Conservation (phyloP, 108 stramenopile genomes). For the Skeletonema menzelii region DNA sequence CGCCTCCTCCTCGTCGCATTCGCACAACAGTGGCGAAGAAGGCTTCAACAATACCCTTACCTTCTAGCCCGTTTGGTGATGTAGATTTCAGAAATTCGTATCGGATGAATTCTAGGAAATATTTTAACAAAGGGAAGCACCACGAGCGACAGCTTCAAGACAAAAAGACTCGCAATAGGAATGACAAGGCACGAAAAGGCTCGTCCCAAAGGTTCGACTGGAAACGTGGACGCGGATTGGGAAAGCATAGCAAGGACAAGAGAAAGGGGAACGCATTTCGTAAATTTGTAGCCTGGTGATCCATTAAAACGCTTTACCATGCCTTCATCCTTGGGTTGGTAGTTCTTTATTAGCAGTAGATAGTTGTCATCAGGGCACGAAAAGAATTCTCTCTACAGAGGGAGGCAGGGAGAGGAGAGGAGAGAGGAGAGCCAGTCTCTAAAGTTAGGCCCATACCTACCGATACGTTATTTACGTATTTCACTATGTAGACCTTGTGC, state of each 20-base stretch:
- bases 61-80: background rate
- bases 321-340: no score
- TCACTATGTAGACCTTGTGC: no score
- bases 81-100: background rate
- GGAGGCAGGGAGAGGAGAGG: no score
- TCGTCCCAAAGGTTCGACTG: background rate
- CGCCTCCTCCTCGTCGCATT: background rate
- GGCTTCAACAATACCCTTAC: background rate
- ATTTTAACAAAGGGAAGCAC: constrained; percentile 2
- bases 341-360: no score
- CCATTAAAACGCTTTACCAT: no score
- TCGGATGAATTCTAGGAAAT: background rate
- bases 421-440: no score
- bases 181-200: background rate
- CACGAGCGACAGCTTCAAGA: background rate
- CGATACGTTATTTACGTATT: no score
- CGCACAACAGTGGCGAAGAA: background rate
- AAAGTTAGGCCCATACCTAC: no score
- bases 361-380: no score
- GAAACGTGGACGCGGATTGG: background rate
- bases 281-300: background rate
- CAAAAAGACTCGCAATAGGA: background rate
- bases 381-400: no score
- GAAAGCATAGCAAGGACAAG: background rate
- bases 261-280: background rate